phyloP scores from a whole-genome alignment of 345 rosid genomes.

The Aquilaria yunnanensis region DNA sequence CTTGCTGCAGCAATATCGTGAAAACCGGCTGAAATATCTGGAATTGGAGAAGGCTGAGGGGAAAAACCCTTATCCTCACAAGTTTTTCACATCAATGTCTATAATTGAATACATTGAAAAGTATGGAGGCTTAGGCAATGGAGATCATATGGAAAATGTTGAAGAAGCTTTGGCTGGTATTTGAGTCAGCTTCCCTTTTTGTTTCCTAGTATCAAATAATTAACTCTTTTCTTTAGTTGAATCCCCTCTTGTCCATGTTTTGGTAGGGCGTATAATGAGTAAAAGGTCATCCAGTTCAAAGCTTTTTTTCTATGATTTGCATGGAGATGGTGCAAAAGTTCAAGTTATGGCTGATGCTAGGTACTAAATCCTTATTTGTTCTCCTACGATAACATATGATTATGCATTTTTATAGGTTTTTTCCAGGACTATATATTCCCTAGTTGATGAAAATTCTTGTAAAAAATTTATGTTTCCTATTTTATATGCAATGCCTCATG shows the following conservation, averaged over 20 bases:
- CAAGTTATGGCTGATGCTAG: constrained; percentile 98
- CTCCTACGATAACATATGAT: constrained; percentile 1
- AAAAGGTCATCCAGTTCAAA: constrained; percentile 83
- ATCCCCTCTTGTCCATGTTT: constrained; percentile 2
- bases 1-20: constrained; percentile 75
- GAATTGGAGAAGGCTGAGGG: constrained; percentile 62
- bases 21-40: constrained; percentile 71
- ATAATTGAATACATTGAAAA: constrained; percentile 53
- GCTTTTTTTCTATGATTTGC: constrained; percentile 87
- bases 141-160: constrained; percentile 64
- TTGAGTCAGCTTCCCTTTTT: not conserved
- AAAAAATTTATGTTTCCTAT: not conserved
- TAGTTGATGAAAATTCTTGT: too few relatives aligned
- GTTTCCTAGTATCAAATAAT: not conserved
- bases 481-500: not conserved
- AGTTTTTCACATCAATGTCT: constrained; percentile 53
- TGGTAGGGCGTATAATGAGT: constrained; percentile 85
- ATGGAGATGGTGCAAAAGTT: constrained; percentile 64
- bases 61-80: constrained; percentile 83
- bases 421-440: too few relatives aligned
- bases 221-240: not conserved
- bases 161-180: constrained; percentile 70
- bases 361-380: constrained; percentile 24
- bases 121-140: constrained; percentile 52
- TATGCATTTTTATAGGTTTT: not conserved